Evolutionary conservation across 805 yeast species (phyloP), one percentile per base, ranked within the genome.

Genomic region (Candida coleopterorum): DNA sequence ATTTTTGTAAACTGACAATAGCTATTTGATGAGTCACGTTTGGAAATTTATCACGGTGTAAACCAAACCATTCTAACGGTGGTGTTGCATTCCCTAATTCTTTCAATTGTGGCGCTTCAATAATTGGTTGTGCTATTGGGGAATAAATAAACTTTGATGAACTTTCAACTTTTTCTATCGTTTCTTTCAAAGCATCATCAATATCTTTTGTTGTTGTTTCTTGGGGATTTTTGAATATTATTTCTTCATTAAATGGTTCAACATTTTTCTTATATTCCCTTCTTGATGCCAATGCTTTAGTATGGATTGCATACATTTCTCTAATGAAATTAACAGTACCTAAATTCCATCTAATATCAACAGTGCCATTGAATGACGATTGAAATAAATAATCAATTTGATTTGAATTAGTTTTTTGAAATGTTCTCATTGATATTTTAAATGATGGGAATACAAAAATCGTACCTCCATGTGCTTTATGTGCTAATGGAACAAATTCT

Each of bases 31-130:
- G 97, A 0, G 96, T 82, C 40, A 85, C 71, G 27, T 84, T 79
- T 0, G 98, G 98, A 46, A 93, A 79, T 46, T 80, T 77, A 49
- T 82, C 75, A 46, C 97, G 72, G 55, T 93, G 93, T 21, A 93
- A 69, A 2, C 98, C 98, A 64, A 93, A 85, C 98, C 98, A 93
- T 55, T 93, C 98, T 40, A 93, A 62, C 2, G 98, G 98, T 1
- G 98, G 98, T 0, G 98, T 93, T 1, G 97, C 97, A 60, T 83
- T 89, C 18, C 98, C 97, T 49, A 93, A 69, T 51, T 93, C 97
- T 50, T 79, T 79, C 50, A 93, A 66, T 47, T 82, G 90, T 2
- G 97, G 97, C 14, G 93, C 85, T 43, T 85, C 94, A 25, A 93
- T 87, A 6, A 75, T 67, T 0, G 97, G 96, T 9, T 83, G 84